Evolutionary conservation across 2,329 filamentous ascomycete species (phyloP).

Genomic region (Paracorniculantispora psalliotae): DNA sequence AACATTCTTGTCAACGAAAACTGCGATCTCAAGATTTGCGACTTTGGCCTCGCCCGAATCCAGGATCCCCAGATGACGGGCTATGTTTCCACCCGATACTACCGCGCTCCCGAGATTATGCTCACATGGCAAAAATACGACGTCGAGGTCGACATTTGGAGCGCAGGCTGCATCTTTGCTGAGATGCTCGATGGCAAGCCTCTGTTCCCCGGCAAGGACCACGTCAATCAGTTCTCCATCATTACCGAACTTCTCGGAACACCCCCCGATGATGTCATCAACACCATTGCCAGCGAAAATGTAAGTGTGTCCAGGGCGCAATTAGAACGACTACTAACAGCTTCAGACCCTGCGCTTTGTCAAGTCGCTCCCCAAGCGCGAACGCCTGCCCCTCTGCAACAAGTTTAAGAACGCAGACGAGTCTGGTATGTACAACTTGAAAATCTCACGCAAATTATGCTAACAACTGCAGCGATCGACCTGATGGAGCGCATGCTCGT

Average conservation of each 20-base stretch:
- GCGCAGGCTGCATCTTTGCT: conserved; percentile 96
- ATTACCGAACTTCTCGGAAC: conserved; percentile 96
- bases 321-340: conserved; percentile 17
- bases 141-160: conserved; percentile 98
- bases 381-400: conserved; percentile 76
- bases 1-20: conserved; percentile 99
- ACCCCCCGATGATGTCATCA: conserved; percentile 95
- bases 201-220: conserved; percentile 96
- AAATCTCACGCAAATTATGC: neutral
- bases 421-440: conserved; percentile 52
- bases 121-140: conserved; percentile 99
- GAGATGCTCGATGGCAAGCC: conserved; percentile 99
- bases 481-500: conserved; percentile 95
- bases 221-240: conserved; percentile 99
- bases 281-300: conserved; percentile 97
- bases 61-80: conserved; percentile 99
- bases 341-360: conserved; percentile 87
- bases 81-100: conserved; percentile 98
- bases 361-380: conserved; percentile 91
- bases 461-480: conserved; percentile 68
- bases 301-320: conserved; percentile 44
- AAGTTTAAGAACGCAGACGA: conserved; percentile 97
- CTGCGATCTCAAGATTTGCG: conserved; percentile 98
- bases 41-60: conserved; percentile 94
- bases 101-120: conserved; percentile 98